A percentile compares a stretch with the other conserved stretches of the same genome.
Conservation (phyloP, 768 basidiomycete genomes). For the Trametes cubensis region DNA sequence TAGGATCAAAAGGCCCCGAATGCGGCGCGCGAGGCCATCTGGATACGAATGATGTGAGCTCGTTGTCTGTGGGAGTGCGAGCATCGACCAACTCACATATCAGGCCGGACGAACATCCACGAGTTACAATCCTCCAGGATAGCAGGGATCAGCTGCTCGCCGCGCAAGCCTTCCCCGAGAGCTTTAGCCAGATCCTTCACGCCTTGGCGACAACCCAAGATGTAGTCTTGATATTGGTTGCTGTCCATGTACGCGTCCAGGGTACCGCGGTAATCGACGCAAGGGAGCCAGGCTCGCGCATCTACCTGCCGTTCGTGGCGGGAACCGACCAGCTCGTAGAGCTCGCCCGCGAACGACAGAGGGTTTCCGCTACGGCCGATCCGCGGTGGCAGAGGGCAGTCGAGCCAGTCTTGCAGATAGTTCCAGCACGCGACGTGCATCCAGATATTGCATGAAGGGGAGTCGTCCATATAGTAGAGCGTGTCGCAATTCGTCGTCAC, state of each 20-base stretch:
- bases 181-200: neutral
- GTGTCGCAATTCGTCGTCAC: neutral
- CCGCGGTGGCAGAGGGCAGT: neutral
- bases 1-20: neutral
- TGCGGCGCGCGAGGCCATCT: neutral
- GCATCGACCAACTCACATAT: neutral
- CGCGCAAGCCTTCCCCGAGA: neutral
- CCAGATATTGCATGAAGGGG: neutral
- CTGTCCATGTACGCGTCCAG: neutral
- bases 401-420: neutral
- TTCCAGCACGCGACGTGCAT: neutral
- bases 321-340: neutral
- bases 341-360: neutral
- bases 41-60: neutral
- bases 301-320: neutral
- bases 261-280: neutral
- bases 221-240: neutral
- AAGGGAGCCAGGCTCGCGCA: neutral
- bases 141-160: neutral
- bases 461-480: neutral
- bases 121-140: neutral
- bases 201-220: neutral
- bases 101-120: neutral
- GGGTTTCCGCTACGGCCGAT: neutral
- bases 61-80: too few species aligned